phyloP scores from a whole-genome alignment of 73 alveolate genomes.

The Effrenium voratum region DNA sequence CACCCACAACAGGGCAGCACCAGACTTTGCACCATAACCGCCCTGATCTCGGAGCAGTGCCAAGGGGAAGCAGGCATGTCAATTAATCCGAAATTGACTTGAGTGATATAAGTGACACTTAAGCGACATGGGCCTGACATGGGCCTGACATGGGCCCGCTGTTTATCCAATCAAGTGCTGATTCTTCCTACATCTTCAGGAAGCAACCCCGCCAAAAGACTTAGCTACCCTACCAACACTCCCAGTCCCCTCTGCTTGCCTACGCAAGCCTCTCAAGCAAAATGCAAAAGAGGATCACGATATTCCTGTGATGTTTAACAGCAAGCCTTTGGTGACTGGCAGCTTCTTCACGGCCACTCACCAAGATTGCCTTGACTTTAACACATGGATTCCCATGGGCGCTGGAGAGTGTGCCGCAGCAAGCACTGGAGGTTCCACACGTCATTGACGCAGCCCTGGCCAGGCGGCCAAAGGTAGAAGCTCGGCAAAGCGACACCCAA shows the following conservation, averaged over 20 bases:
- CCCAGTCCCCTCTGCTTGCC: neutral
- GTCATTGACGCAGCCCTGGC: conserved; percentile 91
- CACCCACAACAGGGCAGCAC: too few relatives aligned
- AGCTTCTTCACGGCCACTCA: neutral
- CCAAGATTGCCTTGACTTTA: neutral
- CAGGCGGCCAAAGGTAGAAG: neutral
- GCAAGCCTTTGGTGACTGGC: neutral
- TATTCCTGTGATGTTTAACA: neutral
- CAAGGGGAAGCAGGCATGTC: too few relatives aligned
- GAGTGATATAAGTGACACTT: too few relatives aligned
- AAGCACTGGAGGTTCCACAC: conserved; percentile 84
- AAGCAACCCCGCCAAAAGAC: neutral
- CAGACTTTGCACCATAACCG: too few relatives aligned
- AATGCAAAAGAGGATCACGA: neutral
- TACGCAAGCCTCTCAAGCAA: neutral
- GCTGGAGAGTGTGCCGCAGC: conserved; percentile 80
- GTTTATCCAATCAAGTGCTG: too few relatives aligned
- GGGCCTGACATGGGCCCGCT: too few relatives aligned
- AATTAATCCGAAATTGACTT: too few relatives aligned
- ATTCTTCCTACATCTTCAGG: too few relatives aligned
- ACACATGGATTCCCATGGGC: too few relatives aligned
- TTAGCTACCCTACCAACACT: neutral
- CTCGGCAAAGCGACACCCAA: neutral
- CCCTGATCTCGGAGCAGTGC: too few relatives aligned
- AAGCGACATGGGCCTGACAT: too few relatives aligned